A percentile compares a stretch with the other conserved stretches of the same genome.
phyloP scores from a whole-genome alignment of 2,329 filamentous ascomycete genomes.

The Beauveria caledonica region DNA sequence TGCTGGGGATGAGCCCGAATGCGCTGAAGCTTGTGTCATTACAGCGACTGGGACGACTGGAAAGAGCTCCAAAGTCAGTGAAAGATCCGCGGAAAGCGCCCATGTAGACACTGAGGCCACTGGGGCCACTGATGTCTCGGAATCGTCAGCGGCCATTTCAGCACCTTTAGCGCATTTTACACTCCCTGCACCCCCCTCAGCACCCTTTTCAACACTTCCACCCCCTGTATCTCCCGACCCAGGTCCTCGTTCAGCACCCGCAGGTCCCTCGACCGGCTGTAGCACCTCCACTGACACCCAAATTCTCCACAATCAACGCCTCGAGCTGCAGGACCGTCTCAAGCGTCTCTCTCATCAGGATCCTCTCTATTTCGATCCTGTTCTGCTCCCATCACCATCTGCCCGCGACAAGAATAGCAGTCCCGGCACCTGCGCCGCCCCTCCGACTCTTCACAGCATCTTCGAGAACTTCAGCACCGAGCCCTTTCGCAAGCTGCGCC shows the following conservation, averaged over 20 bases:
- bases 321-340: conserved; percentile 3
- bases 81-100: neutral
- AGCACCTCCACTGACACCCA: neutral
- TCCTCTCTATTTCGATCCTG: neutral
- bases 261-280: neutral
- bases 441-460: conserved; percentile 20
- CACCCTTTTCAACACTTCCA: neutral
- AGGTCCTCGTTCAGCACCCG: neutral
- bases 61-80: neutral
- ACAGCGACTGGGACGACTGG: neutral
- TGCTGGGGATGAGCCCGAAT: neutral
- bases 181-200: neutral
- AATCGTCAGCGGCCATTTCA: neutral
- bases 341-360: conserved; percentile 5
- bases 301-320: conserved; percentile 8
- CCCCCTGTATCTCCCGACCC: neutral
- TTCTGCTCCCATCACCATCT: conserved; percentile 2
- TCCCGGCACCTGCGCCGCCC: conserved; percentile 14
- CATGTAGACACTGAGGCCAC: neutral
- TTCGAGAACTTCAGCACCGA: conserved; percentile 16
- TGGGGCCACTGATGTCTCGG: neutral
- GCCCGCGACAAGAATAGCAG: neutral
- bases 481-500: conserved; percentile 16
- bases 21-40: neutral
- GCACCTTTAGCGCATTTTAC: neutral